Percentiles rank a stretch among this genome's conserved stretches.
These are phyloP conservation scores for Periconia sp. DNA, from an alignment of 2,329 filamentous ascomycete species.

Conservation along the genomic window DNA sequence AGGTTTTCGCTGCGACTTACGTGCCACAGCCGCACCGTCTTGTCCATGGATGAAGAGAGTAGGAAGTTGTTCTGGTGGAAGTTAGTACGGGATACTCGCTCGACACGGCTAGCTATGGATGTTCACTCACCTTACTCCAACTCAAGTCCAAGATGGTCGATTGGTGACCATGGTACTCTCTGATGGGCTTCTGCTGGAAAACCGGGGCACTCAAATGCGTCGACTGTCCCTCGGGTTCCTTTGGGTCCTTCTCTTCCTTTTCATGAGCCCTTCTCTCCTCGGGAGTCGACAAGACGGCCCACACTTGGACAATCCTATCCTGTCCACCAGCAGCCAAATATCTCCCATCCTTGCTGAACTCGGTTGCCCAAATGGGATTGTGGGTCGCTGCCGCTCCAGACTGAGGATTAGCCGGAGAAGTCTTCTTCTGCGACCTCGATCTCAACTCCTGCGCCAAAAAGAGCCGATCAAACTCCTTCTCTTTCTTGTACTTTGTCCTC, in stretches of 20 bases:
- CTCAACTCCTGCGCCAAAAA: conserved; percentile 93
- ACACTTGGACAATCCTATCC: conserved; percentile 84
- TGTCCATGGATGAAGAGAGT: conserved; percentile 96
- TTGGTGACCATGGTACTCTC: conserved; percentile 83
- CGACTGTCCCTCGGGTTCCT: conserved; percentile 53
- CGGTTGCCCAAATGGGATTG: conserved; percentile 86
- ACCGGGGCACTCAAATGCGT: conserved; percentile 86
- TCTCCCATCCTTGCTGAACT: conserved; percentile 90
- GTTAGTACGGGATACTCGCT: conserved; percentile 3
- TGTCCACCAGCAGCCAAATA: conserved; percentile 93
- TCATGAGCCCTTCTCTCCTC: conserved; percentile 80
- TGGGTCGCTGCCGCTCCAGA: conserved; percentile 46
- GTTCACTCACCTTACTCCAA: conserved; percentile 79
- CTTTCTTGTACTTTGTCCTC: conserved; percentile 78
- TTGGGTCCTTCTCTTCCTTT: conserved; percentile 66
- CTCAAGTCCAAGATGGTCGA: conserved; percentile 88
- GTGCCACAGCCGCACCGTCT: conserved; percentile 95
- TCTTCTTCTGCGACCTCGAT: conserved; percentile 51
- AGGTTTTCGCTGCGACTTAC: conserved; percentile 83
- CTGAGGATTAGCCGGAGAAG: conserved; percentile 30
- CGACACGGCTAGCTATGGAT: background rate
- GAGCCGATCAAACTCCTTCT: conserved; percentile 80
- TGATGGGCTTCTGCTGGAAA: conserved; percentile 77
- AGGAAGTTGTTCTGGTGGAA: conserved; percentile 80
- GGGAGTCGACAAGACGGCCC: conserved; percentile 81